Evolutionary conservation across 495 filamentous ascomycete genomes (phyloP).

Genomic region (Amorphotheca resinae): DNA sequence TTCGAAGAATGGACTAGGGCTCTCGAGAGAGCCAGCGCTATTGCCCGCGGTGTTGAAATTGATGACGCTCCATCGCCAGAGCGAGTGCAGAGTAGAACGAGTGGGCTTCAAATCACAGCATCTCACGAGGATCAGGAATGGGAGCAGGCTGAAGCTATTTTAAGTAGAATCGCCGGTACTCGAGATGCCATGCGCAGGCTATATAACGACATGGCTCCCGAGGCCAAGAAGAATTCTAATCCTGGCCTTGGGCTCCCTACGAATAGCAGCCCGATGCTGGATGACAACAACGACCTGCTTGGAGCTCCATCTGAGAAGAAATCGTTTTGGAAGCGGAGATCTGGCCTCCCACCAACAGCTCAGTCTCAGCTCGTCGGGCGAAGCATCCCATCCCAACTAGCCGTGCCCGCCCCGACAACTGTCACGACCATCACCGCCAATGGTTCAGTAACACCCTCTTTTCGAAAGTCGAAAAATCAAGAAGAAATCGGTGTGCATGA

Average conservation of each 20-base stretch:
- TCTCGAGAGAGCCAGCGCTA: slow-evolving; percentile 61
- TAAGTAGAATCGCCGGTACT: slow-evolving; percentile 73
- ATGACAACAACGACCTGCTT: slow-evolving; percentile 35
- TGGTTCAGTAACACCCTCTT: slow-evolving; percentile 18
- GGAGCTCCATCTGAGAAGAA: slow-evolving; percentile 32
- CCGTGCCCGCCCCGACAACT: slow-evolving; percentile 40
- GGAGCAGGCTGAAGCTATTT: slow-evolving; percentile 67
- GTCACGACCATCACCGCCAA: slow-evolving; percentile 25
- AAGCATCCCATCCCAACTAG: slow-evolving; percentile 41
- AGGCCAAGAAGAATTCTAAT: slow-evolving; percentile 5
- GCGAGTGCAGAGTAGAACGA: slow-evolving; percentile 6
- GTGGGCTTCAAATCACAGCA: slow-evolving; percentile 2
- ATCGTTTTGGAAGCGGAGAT: slow-evolving; percentile 87
- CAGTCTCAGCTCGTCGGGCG: slow-evolving; percentile 33
- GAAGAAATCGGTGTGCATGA: slow-evolving; percentile 55
- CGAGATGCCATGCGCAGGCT: slow-evolving; percentile 77
- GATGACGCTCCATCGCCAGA: slow-evolving; percentile 10
- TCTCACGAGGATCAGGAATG: slow-evolving; percentile 63
- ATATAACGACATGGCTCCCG: slow-evolving; percentile 65
- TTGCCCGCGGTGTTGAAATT: slow-evolving; percentile 28
- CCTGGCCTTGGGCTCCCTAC: slow-evolving; percentile 10
- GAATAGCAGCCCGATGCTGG: slow-evolving; percentile 10
- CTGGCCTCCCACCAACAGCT: slow-evolving; percentile 33
- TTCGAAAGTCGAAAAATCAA: slow-evolving; percentile 3
- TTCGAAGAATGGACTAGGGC: slow-evolving; percentile 80